phyloP scores from a whole-genome alignment of 257 asterid species.

The Pogostemon cablin region DNA sequence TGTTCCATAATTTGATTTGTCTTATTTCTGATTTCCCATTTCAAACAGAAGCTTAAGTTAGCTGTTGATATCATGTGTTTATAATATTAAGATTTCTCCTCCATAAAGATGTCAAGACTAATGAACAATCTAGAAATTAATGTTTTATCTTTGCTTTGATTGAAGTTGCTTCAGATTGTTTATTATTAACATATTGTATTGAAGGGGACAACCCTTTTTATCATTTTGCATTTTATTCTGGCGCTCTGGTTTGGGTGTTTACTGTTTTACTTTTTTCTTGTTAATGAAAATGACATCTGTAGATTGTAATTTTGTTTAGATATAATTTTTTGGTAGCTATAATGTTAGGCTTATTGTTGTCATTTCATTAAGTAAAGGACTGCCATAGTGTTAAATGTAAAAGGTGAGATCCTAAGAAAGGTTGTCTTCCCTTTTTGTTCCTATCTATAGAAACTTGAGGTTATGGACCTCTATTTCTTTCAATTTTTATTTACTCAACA shows the following conservation, averaged over 20 bases:
- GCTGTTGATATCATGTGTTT: slow-evolving; percentile 1
- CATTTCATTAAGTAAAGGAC: neutral
- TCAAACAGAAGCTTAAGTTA: neutral
- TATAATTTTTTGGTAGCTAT: neutral
- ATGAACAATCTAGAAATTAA: slow-evolving; percentile 6
- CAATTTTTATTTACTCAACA: neutral
- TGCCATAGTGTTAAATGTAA: neutral
- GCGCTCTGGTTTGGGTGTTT: neutral
- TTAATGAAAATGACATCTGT: neutral
- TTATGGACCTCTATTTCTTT: neutral
- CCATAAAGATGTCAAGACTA: slow-evolving; percentile 12
- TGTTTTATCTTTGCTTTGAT: neutral
- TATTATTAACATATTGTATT: slow-evolving; percentile 1
- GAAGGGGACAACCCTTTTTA: neutral
- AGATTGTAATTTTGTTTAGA: neutral
- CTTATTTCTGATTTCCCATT: slow-evolving; percentile 12
- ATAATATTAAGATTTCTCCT: slow-evolving; percentile 1
- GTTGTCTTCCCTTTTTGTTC: neutral
- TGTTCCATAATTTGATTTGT: slow-evolving; percentile 30
- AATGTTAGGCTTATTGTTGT: neutral
- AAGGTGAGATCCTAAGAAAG: slow-evolving; percentile 1
- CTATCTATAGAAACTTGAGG: neutral
- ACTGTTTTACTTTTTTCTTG: neutral
- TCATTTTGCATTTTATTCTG: slow-evolving; percentile 1
- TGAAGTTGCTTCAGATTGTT: slow-evolving; percentile 27